These are phyloP conservation scores for Kalmanozyma brasiliensis DNA, from an alignment of 1,284 basidiomycete genomes.

Conservation along the genomic window DNA sequence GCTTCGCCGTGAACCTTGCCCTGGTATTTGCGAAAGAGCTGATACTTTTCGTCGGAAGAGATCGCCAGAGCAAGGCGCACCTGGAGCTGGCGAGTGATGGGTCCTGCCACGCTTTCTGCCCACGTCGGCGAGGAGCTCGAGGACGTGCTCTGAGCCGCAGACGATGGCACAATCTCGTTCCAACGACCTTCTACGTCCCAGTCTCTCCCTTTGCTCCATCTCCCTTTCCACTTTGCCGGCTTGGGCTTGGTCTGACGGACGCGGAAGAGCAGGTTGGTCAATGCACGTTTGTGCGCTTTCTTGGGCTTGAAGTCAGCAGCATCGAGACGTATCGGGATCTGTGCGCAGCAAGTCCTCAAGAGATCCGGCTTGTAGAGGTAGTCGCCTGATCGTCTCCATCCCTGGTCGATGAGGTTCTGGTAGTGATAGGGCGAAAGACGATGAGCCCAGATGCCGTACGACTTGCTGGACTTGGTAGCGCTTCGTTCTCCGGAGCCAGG, in stretches of 20 bases:
- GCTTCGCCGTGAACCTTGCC: slow-evolving; percentile 53
- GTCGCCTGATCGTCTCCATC: slow-evolving; percentile 61
- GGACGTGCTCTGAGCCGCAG: not conserved
- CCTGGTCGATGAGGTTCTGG: slow-evolving; percentile 58
- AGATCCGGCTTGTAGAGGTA: slow-evolving; percentile 65
- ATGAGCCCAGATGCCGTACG: slow-evolving; percentile 68
- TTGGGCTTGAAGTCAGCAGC: slow-evolving; percentile 25
- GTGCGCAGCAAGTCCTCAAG: slow-evolving; percentile 60
- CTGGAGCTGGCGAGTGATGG: slow-evolving; percentile 27
- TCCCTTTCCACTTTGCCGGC: slow-evolving; percentile 56
- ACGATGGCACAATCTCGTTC: slow-evolving; percentile 17
- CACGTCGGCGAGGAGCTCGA: slow-evolving; percentile 14
- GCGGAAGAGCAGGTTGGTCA: slow-evolving; percentile 50
- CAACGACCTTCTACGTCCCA: slow-evolving; percentile 41
- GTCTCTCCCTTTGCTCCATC: slow-evolving; percentile 37
- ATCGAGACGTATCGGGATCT: slow-evolving; percentile 56
- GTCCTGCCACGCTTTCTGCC: slow-evolving; percentile 39
- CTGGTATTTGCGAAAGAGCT: slow-evolving; percentile 62
- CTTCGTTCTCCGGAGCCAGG: slow-evolving; percentile 62
- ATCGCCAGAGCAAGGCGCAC: slow-evolving; percentile 32
- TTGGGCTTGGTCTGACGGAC: slow-evolving; percentile 25
- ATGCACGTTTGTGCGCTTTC: slow-evolving; percentile 45
- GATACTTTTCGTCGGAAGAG: slow-evolving; percentile 58
- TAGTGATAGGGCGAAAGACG: slow-evolving; percentile 54
- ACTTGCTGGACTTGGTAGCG: slow-evolving; percentile 57